Evolutionary conservation across 768 basidiomycete genomes (phyloP), one percentile per base, ranked within the genome.

Genomic region (Hygrocybe punicea): DNA sequence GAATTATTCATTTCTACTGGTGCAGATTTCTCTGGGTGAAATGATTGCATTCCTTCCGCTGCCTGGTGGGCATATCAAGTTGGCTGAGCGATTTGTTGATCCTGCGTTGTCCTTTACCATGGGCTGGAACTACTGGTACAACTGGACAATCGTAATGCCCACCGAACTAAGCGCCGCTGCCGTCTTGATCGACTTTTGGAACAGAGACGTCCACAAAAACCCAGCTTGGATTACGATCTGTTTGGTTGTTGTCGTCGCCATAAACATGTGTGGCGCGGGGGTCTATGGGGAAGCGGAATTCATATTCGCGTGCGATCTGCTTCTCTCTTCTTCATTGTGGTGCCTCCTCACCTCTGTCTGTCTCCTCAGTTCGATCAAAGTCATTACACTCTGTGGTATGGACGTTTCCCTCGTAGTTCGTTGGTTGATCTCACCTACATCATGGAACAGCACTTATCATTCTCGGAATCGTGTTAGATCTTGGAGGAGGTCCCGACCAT

Each of bases 281-380:
- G 88, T 82, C 25, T 92, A 92, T 63, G 89, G 90, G 35, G 91
- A 93, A 70, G 84, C 84, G 6, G 93, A 94, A 70, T 95, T 95
- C 66, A 77, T 85, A 49, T 94, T 94, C 67, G 91, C 91, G 78
- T 87, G 59, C 68, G 83, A 64, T 60, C 79, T 80, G 64, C 71
- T 46, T 9, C 67, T 67, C 13, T 24, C 10, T 1, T 16, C 10
- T 35, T 40, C n/a, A 50, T 36, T 59, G 13, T 39, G 24, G 14
- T 50, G 40, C 23, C 42, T 16, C 40, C 35, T 49, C 50, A 34
- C 13, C 19, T 21, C 11, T 50, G n/a, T 21, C 45, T 17, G 39
- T 16, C 19, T 19, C 6, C 11, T 73, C 45, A 77, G 83, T 4
- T 91, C 89, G 7, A 91, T 96, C 75, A 95, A 95, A 71, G 89